Evolutionary conservation across 805 yeast species (phyloP).

Genomic region (Yamadazyma laniorum): DNA sequence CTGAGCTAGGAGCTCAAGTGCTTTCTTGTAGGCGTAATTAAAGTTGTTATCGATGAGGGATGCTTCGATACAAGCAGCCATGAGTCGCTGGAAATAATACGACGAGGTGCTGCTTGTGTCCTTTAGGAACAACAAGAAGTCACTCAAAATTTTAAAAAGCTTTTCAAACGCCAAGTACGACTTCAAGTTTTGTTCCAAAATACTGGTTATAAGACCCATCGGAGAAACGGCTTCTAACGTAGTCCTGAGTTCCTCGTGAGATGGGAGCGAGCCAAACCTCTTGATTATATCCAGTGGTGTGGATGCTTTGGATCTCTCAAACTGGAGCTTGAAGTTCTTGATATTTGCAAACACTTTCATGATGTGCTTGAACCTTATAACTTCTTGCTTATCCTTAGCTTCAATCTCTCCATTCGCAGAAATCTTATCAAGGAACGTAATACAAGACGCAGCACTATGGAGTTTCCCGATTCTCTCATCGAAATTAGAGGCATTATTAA

Average conservation of each 20-base stretch:
- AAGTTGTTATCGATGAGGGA: conserved; percentile 66
- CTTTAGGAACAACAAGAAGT: conserved; percentile 41
- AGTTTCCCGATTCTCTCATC: conserved; percentile 34
- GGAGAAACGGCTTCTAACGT: conserved; percentile 22
- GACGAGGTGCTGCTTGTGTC: conserved; percentile 13
- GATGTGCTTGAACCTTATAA: conserved; percentile 27
- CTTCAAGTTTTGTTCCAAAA: conserved; percentile 54
- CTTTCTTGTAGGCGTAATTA: conserved; percentile 48
- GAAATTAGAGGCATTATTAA: conserved; percentile 28
- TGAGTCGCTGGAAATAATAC: conserved; percentile 30
- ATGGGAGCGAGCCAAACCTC: conserved; percentile 18
- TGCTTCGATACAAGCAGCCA: conserved; percentile 60
- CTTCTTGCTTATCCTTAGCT: conserved; percentile 4
- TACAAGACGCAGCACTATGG: conserved; percentile 23
- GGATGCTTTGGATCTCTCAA: conserved; percentile 33
- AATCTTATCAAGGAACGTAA: conserved; percentile 24
- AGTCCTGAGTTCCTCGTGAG: conserved; percentile 12
- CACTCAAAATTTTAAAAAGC: conserved; percentile 40
- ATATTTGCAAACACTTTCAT: conserved; percentile 34
- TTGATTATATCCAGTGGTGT: conserved; percentile 39
- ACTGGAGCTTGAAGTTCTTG: conserved; percentile 33
- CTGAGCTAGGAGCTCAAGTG: conserved; percentile 36
- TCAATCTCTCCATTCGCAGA: conserved; percentile 11
- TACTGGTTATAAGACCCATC: conserved; percentile 34
- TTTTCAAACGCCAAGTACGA: conserved; percentile 47